Base-by-base conservation (phyloP, 345 rosid genomes). In the Hibiscus mutabilis region DNA sequence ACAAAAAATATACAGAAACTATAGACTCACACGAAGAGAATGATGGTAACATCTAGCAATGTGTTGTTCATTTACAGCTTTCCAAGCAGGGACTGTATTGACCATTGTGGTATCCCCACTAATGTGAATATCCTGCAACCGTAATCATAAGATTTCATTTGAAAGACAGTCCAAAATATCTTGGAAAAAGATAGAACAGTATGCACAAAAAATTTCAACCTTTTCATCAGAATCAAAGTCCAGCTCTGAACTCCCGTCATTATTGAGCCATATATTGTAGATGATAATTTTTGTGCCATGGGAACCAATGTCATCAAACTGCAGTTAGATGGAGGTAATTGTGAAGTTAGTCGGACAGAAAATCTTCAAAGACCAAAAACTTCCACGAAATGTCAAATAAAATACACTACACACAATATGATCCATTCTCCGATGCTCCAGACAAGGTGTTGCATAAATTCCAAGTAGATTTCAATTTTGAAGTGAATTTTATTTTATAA, bases 281-380 rank as follows among this genome's bases (percentile, higher is more conserved):
- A 95, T 76, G 14, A 92, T 79, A 70, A 95, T 80, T 84, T 90
- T 95, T 62, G 99, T 95, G 63, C 99, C 99, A 84, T 86, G 97
- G 12, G 81, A 25, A 52, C 89, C 92, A 71, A 95, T 72, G 75
- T 89, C 87, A 58, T 87, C 88, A 85, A 90, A 89, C 99, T 95
- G 97, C 81, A 71, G 77, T 66, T 22, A 75, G 67, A 75, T 49
- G 46, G 67, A 53, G 35, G 67, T 65, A 60, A 40, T 66, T 11
- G 60, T 72, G 72, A 77, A 67, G 27, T 21, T 64, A 51, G 78
- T 42, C 57, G 24, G 22, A 56, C 31, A 60, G 5, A 64, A 35
- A 37, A 63, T 2, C 31, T 37, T 29, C 33, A 51, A 51, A 19
- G 27, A 57, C 27, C 40, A 66, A 67, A 67, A 15, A 18, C 5